Evolutionary conservation across 768 basidiomycete species (phyloP), one percentile per base, ranked within the genome.

Genomic region (Suillus placidus): DNA sequence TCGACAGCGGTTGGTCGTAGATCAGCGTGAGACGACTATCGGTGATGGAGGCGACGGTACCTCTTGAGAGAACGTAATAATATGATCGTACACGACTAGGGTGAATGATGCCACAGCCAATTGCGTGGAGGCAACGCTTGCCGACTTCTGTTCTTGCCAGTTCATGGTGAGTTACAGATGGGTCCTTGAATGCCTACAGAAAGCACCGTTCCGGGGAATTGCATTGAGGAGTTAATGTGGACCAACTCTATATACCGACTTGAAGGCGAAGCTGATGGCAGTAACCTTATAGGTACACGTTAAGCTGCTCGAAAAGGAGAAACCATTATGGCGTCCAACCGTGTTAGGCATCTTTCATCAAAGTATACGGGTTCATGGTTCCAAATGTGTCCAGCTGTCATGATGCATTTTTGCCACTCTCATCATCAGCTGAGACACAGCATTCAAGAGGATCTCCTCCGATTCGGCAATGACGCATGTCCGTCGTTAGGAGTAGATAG

Each of bases 21-120:
- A 47, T 47, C 51, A 52, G 51, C 14, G 51, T 30, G 49, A 52
- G 30, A 16, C 38, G 8, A 8, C 23, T 58, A 26, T 58, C 37
- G 37, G 38, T 38, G 10, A 23, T 38, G 23, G 23, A 38, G 14
- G 7, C 13, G 20, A 60, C 67, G 30, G 20, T 66, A 78, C 81
- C 74, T 82, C 81, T 52, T 80, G 74, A 47, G 79, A 76, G 9
- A 82, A 64, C 13, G 80, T 83, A 62, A 81, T 76, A 35, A 74
- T 56, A 37, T 66, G 66, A 34, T 66, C 66, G 35, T 63, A 66
- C 18, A 66, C 37, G 3, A 64, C 30, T 16, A 66, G 42, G 26
- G 42, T 52, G 23, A 42, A 34, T n/a, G 63, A 57, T 14, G 47
- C 66, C 47, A 66, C 40, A n/a, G 62, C 38, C 23, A 58, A 58